Evolutionary conservation across 1,139 yeast genomes (phyloP).

Genomic region (Magnusiomyces magnusii): DNA sequence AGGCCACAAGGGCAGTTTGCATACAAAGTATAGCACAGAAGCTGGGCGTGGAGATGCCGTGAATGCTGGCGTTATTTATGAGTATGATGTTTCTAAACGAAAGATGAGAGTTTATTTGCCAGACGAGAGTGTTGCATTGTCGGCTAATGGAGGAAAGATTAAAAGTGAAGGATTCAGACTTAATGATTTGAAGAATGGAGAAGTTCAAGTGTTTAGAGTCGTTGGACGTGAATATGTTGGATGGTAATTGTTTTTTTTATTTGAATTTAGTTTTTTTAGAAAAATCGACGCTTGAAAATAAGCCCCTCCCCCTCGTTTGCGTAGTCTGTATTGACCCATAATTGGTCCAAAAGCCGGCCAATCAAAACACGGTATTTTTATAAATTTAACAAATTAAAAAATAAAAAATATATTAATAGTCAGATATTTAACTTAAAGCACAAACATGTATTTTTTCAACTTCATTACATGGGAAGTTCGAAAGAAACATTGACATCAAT

Average conservation of each 20-base stretch:
- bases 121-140: constrained; percentile 35
- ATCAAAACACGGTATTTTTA: too few relatives aligned
- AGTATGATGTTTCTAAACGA: constrained; percentile 66
- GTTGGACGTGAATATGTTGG: constrained; percentile 56
- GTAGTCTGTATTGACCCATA: too few relatives aligned
- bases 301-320: too few relatives aligned
- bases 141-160: constrained; percentile 32
- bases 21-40: constrained; percentile 39
- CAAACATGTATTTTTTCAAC: too few relatives aligned
- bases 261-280: too few relatives aligned
- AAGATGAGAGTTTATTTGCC: constrained; percentile 58
- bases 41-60: constrained; percentile 40
- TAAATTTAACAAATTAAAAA: too few relatives aligned
- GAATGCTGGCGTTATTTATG: constrained; percentile 45
- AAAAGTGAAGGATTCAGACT: constrained; percentile 58
- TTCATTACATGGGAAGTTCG: constrained; percentile 38
- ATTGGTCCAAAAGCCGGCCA: too few relatives aligned
- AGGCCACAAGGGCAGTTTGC: constrained; percentile 52
- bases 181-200: constrained; percentile 70
- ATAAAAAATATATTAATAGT: too few relatives aligned
- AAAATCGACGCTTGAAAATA: too few relatives aligned
- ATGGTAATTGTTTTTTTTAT: too few relatives aligned
- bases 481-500: constrained; percentile 44
- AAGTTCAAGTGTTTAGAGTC: constrained; percentile 67
- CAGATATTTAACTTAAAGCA: too few relatives aligned